Evolutionary conservation across 306 rosid genomes (phyloP), one percentile per base, ranked within the genome.

Genomic region (Cyamopsis tetragonoloba): DNA sequence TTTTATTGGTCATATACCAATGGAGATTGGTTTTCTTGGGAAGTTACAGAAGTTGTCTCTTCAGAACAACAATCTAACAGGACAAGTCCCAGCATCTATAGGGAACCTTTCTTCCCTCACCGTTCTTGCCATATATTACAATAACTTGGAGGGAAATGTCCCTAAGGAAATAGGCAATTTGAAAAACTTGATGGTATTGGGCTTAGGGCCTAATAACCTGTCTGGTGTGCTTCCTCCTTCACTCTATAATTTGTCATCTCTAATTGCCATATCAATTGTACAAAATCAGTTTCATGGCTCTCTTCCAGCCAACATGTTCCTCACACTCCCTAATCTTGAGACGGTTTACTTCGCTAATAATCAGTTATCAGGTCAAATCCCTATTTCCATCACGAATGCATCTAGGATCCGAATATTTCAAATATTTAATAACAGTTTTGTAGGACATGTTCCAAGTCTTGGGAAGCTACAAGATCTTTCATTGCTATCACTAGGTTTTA

Each of bases 1-100:
- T n/a, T 57, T 71, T 6, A 13, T 0, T 0, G 79, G 79, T 0
- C 31, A 23, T 1, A 82, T 70, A 42, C 67, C 75, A 7, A 13
- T 23, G 37, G 32, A 56, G 58, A 18, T 78, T 13, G 82, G 61
- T 12, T 62, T 9, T 19, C 28, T 73, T 18, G 3, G 1, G 12
- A 64, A 64, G 24, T 57, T 64, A 15, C 10, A 64, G 30, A 1
- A 1, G 19, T 18, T 64, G 31, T 0, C 0, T 0, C 0, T 64
- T 10, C 1, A 1, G 1, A 0, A 0, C 13, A 64, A 64, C 57
- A 44, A 43, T 19, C 20, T 70, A 1, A 7, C 0, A 2, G 58
- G 75, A 7, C 12, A 30, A 28, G 31, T 70, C 5, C 75, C 75
- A 3, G 5, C 14, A 10, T 56, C 58, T 0, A 30, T 43, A 3